Evolutionary conservation across 768 basidiomycete species (phyloP), one percentile per base, ranked within the genome.

Genomic region (Kwoniella dendrophila): DNA sequence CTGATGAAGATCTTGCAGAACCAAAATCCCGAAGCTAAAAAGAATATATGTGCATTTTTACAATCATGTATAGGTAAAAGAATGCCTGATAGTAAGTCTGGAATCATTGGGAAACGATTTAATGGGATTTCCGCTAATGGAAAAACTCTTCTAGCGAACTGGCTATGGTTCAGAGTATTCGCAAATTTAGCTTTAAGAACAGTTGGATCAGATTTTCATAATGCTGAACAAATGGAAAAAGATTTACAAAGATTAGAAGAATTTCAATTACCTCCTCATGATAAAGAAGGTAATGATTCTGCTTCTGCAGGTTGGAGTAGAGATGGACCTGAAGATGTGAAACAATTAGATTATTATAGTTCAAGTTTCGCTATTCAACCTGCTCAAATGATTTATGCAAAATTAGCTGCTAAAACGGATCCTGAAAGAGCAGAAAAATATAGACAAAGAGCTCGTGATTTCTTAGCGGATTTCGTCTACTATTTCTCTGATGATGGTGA

Each of bases 121-220:
- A 44, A 10, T 49, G 30, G 27, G 34, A n/a, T n/a, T n/a, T n/a
- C n/a, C n/a, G n/a, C 63, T 65, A 29, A 63, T 51, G 30, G 11
- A 8, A 14, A 22, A 12, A 27, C 24, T n/a, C 7, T 24, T 33
- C 8, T 50, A 78, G 76, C 88, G 6, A 90, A 90, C 70, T 89
- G 88, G 88, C 81, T 90, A 5, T 90, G 88, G 88, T 90, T 90
- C 79, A 82, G 88, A 59, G 88, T 88, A 0, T 89, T 89, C 69
- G 86, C 88, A 18, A 90, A 90, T 71, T 83, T 89, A 5, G 88
- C 88, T 10, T 79, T 89, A 33, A 83, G 83, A 6, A 84, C 84
- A 55, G 86, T 85, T 44, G 85, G 85, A 2, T 87, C 87, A 1
- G 68, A 82, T 18, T 81, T 81, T 40, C 88, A 83, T 69, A 83